phyloP scores from a whole-genome alignment of 768 basidiomycete species.

The Boletus vinaceobasis region DNA sequence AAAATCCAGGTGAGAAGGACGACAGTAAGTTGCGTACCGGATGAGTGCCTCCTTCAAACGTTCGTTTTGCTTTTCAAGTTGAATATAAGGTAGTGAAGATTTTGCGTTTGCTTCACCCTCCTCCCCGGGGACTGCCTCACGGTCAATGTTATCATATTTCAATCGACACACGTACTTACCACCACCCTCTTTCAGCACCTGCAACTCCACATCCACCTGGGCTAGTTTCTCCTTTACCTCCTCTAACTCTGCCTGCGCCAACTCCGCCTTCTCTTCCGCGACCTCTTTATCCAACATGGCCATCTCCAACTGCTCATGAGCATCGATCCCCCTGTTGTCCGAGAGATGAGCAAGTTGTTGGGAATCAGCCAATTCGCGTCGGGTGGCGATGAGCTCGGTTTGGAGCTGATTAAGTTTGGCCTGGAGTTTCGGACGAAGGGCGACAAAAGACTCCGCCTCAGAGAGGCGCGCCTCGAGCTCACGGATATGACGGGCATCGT shows the following conservation, averaged over 20 bases:
- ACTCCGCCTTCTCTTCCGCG: slow-evolving; percentile 88
- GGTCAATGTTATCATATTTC: slow-evolving; percentile 3
- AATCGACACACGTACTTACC: slow-evolving; percentile 16
- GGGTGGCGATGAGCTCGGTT: slow-evolving; percentile 70
- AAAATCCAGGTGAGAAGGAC: neutral
- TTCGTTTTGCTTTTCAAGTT: slow-evolving; percentile 96
- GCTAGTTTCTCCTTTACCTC: slow-evolving; percentile 76
- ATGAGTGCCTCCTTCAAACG: slow-evolving; percentile 92
- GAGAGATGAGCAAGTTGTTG: slow-evolving; percentile 70
- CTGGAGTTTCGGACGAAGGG: slow-evolving; percentile 86
- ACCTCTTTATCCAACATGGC: slow-evolving; percentile 93
- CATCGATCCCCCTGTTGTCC: slow-evolving; percentile 69
- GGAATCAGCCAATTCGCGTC: slow-evolving; percentile 74
- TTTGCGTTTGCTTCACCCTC: slow-evolving; percentile 40
- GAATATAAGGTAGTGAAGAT: slow-evolving; percentile 66
- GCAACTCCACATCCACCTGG: slow-evolving; percentile 78
- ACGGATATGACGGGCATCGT: slow-evolving; percentile 80
- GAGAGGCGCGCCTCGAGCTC: slow-evolving; percentile 80
- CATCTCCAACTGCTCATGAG: slow-evolving; percentile 92
- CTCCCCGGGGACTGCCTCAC: slow-evolving; percentile 21
- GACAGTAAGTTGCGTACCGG: slow-evolving; percentile 43
- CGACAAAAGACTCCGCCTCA: slow-evolving; percentile 81
- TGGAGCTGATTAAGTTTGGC: slow-evolving; percentile 81
- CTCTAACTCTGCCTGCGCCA: slow-evolving; percentile 73
- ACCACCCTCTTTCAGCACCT: slow-evolving; percentile 64